phyloP scores from a whole-genome alignment of 2,329 filamentous ascomycete genomes.

The Tolypocladium tropicale region DNA sequence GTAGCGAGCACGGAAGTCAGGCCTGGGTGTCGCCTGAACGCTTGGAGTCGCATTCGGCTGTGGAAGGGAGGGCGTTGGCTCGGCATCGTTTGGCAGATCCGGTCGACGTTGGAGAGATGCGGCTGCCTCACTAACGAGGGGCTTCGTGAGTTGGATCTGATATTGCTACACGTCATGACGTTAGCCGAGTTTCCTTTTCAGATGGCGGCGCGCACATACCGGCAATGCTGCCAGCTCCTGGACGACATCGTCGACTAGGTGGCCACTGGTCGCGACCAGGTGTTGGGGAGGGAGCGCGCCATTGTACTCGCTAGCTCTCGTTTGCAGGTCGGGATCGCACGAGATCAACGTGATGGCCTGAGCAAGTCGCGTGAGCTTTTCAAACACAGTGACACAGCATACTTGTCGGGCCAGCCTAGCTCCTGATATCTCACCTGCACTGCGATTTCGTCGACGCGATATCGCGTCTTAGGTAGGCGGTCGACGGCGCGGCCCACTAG shows the following conservation, averaged over 20 bases:
- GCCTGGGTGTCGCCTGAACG: background rate
- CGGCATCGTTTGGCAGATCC: background rate
- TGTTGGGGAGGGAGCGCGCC: slow-evolving; percentile 9
- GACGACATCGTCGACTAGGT: slow-evolving; percentile 10
- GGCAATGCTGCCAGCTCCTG: slow-evolving; percentile 8
- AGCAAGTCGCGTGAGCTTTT: background rate
- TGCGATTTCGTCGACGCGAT: slow-evolving; percentile 17
- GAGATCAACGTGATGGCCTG: slow-evolving; percentile 15
- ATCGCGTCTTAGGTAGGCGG: slow-evolving; percentile 12
- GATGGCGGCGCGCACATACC: slow-evolving; percentile 6
- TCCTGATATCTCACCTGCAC: slow-evolving; percentile 15
- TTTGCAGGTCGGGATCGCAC: slow-evolving; percentile 11
- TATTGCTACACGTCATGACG: background rate
- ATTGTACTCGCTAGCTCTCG: slow-evolving; percentile 12
- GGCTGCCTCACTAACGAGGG: background rate
- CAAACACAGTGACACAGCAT: background rate
- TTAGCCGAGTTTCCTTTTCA: background rate
- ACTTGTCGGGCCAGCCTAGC: background rate
- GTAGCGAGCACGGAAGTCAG: background rate
- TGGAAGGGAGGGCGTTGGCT: background rate
- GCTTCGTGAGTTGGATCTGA: background rate
- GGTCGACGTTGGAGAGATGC: background rate
- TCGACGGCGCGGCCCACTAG: slow-evolving; percentile 16
- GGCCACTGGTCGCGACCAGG: slow-evolving; percentile 7
- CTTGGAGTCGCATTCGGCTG: background rate